Evolutionary conservation across 2,329 filamentous ascomycete genomes (phyloP).

Genomic region (Colletotrichum sp.): DNA sequence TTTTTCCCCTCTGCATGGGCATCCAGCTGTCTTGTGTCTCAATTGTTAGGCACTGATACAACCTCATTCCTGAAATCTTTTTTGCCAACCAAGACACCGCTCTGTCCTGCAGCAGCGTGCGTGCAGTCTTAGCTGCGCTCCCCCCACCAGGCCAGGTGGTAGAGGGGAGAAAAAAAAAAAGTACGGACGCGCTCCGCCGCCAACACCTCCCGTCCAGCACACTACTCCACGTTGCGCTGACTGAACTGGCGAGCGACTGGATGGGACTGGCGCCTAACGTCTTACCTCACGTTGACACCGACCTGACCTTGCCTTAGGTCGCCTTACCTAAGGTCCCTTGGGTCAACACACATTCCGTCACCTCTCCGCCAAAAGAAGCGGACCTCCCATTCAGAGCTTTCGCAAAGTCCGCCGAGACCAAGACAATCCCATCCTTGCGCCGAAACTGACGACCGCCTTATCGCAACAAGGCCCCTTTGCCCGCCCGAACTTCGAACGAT

Average conservation of each 20-base stretch:
- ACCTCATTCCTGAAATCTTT: not conserved
- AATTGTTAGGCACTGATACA: not conserved
- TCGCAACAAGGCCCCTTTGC: conserved; percentile 21
- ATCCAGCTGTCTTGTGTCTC: not conserved
- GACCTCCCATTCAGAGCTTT: conserved; percentile 19
- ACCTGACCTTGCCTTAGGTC: not conserved
- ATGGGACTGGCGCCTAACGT: not conserved
- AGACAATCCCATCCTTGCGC: conserved; percentile 18
- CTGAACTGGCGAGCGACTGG: not conserved
- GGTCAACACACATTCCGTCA: not conserved
- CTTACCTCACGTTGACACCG: not conserved
- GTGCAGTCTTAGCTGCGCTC: not conserved
- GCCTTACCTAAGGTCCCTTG: conserved; percentile 14
- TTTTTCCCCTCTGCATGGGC: not conserved
- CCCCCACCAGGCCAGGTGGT: not conserved
- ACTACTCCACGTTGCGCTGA: not conserved
- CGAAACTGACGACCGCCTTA: conserved; percentile 14
- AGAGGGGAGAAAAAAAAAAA: not conserved
- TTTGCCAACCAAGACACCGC: not conserved
- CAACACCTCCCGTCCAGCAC: not conserved
- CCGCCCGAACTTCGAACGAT: not conserved
- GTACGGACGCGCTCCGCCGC: conserved; percentile 1
- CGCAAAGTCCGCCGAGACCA: not conserved
- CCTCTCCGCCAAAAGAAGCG: conserved; percentile 14
- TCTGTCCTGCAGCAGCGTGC: not conserved